phyloP scores from a whole-genome alignment of 176 grass and related monocot genomes.

The Hyparrhenia diplandra region DNA sequence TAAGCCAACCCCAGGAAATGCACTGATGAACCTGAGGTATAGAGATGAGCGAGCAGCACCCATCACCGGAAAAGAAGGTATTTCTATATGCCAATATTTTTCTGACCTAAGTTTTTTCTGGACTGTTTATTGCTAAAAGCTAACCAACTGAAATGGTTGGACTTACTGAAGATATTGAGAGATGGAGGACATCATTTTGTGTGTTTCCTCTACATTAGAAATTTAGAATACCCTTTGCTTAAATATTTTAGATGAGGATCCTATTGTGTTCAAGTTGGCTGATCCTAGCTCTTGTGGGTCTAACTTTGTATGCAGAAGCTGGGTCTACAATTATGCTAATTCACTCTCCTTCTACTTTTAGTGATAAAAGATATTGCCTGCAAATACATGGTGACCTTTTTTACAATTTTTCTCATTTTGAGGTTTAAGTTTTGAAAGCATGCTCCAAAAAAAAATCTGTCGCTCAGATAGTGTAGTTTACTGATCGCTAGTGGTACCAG shows the following conservation, averaged over 20 bases:
- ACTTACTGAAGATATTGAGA: background rate
- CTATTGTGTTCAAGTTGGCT: background rate
- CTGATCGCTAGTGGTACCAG: background rate
- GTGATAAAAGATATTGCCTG: background rate
- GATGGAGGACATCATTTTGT: background rate
- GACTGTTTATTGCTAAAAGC: too few species aligned
- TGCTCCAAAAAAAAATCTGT: background rate
- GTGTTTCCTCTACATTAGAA: background rate
- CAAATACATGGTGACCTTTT: background rate
- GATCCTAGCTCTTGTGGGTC: background rate
- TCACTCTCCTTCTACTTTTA: background rate
- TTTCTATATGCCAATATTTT: background rate
- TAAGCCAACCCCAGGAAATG: constrained; percentile 95
- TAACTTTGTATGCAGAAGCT: background rate
- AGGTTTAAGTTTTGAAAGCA: background rate
- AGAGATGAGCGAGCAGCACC: constrained; percentile 75
- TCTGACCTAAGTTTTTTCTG: too few species aligned
- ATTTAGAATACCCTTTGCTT: background rate
- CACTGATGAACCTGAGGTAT: constrained; percentile 92
- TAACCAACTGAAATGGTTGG: too few species aligned
- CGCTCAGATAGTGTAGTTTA: too few species aligned
- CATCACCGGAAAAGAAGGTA: constrained; percentile 72
- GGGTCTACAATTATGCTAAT: background rate
- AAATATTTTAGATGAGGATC: background rate
- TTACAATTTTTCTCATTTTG: background rate